Evolutionary conservation across 306 rosid species (phyloP), one percentile per base, ranked within the genome.

Genomic region (Rubus idaeus): DNA sequence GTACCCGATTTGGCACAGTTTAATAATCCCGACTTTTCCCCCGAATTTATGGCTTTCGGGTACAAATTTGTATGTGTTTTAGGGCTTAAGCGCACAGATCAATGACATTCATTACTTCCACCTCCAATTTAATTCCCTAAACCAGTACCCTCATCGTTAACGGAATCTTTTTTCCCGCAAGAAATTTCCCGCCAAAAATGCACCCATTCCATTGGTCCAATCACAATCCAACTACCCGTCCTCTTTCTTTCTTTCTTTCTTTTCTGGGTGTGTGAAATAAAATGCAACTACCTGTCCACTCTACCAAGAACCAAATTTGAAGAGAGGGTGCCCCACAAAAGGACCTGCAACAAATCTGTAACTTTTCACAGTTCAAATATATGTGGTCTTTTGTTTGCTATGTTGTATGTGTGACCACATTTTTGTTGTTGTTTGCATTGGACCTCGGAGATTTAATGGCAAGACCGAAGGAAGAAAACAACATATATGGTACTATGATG

Each of bases 131-230:
- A 78, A 50, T 77, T 81, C 73, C 61, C n/a, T 41, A 14, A 71
- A 73, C 47, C 50, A 5, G 50, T 70, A 62, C 77, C 18, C 16
- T 2, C 76, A 40, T 70, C 63, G 47, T 45, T 1, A 71, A 61
- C 39, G 42, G 78, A 76, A 61, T 64, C 74, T 71, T 76, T 64
- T 37, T 44, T 41, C 51, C 21, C 70, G 21, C 57, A 2, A 40
- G 2, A 64, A 70, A 39, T 53, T 60, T 79, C 86, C 86, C 83
- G 86, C 86, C 81, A 79, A 71, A 71, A 70, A 8, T 20, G 11
- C 21, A 4, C 39, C 20, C 53, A 47, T 10, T 0, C 30, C 5
- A 9, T 46, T 58, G 67, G 65, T 51, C 9, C 52, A 35, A 17
- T 42, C 75, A 52, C 4, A 67, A 18, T 10, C 3, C 71, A 67